Base-by-base conservation (phyloP, 192 early-diverging fungal species). In the Oehlia diaphana region DNA sequence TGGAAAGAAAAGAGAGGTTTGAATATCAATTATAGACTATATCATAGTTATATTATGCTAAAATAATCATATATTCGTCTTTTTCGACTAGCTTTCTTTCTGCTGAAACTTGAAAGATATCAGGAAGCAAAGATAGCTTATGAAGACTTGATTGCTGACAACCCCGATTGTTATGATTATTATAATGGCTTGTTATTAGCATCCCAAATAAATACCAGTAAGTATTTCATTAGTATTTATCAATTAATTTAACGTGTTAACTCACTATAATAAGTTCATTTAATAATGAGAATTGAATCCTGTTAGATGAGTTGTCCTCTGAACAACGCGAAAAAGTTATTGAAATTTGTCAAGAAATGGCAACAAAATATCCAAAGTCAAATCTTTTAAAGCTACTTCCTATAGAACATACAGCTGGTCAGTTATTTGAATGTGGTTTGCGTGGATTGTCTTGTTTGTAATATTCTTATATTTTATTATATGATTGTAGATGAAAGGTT, bases 131-230 rank as follows among this genome's bases (percentile, higher is more conserved):
- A 96, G 72, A 82, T 79, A 31, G 93, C 91, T 21, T 97, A 96
- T 86, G 87, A 90, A 65, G 82, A 83, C 10, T 87, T 99, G 78
- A 84, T 99, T 31, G 84, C 91, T 64, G 85, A 88, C 63, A 99
- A 97, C 77, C 92, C 97, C 26, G 95, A 97, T 82, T 89, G 89
- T 82, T 84, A 90, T 80, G 79, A 79, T 35, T 97, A 96, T 75
- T 84, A 96, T 63, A 78, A 88, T 16, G 92, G 92, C 8, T 87
- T 96, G 26, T 86, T 87, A 53, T 83, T 84, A 72, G 82, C 89
- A 13, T 83, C 89, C 33, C 85, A 86, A 31, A 81, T 95, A 37
- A 85, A 85, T 33, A 50, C 76, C 64, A 81, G 91, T 87, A 77
- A 77, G 80, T 86, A 72, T 61, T 79, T 72, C 5, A 53, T 14